Base-by-base conservation (phyloP, 2,329 filamentous ascomycete genomes). In the Aspergillus novofumigatus region DNA sequence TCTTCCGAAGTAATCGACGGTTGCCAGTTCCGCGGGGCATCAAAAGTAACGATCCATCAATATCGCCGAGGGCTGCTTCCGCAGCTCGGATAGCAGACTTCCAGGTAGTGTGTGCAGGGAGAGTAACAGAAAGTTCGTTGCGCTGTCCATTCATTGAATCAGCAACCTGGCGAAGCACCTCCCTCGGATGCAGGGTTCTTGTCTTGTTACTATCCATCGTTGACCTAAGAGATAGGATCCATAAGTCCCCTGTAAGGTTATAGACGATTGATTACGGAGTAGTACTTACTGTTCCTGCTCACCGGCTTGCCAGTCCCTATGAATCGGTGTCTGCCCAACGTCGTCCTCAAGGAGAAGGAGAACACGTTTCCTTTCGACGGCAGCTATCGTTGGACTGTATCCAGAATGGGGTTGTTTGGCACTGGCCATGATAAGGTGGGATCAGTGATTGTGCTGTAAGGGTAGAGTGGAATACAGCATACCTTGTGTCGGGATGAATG, bases 131-230 rank as follows among this genome's bases (percentile, higher is more conserved):
- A 29, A 59, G 54, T 26, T 57, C 58, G 49, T 59, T 53, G 25
- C 50, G 32, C 29, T 51, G 45, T 45, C 51, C 20, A 51, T 59
- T 59, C 51, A 57, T 54, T 35, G 54, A 45, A 23, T 49, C 42
- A 17, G 58, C 58, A 53, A 57, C 52, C 52, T 59, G 58, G 23
- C 52, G 54, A n/a, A 59, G 58, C n/a, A 59, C 51, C 6, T 59
- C 52, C 49, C 54, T 38, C 35, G 58, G 58, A 49, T 58, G 56
- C 21, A 52, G 28, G 32, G 52, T 54, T 29, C 52, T 54, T 28
- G 26, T 54, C 11, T 54, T 52, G 9, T 52, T 14, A 38, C 26
- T 47, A 48, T 51, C 53, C 53, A 55, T 55, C 25, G 48, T 51
- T n/a, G 38, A 51, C 28, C 48, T 51, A 35, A 51, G 48, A n/a